phyloP scores from a whole-genome alignment of 768 basidiomycete species.

The Suillus sp. region DNA sequence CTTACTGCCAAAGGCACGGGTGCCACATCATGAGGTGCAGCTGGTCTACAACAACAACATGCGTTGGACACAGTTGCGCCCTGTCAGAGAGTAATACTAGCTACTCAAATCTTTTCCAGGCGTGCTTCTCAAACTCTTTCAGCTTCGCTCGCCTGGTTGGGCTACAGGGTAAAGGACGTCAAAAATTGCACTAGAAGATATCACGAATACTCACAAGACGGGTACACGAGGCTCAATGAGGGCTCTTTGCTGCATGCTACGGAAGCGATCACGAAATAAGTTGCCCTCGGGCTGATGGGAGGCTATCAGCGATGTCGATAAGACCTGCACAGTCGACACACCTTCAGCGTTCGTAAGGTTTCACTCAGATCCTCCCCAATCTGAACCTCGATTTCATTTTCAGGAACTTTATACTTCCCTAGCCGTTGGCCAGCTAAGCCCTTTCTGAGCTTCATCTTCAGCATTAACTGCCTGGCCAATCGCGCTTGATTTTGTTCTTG shows the following conservation, averaged over 20 bases:
- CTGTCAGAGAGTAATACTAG: neutral
- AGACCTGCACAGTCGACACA: constrained; percentile 33
- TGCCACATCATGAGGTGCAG: neutral
- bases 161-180: constrained; percentile 16
- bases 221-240: constrained; percentile 85
- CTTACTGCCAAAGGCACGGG: neutral
- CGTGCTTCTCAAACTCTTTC: constrained; percentile 76
- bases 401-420: constrained; percentile 78
- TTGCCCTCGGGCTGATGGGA: constrained; percentile 86
- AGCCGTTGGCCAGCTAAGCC: constrained; percentile 76
- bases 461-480: constrained; percentile 41
- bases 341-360: constrained; percentile 82
- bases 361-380: constrained; percentile 89
- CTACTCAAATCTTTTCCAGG: constrained; percentile 72
- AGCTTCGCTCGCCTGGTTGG: constrained; percentile 40
- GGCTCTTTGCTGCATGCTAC: constrained; percentile 85
- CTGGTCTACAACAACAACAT: neutral
- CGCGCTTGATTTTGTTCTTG: constrained; percentile 41
- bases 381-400: constrained; percentile 77
- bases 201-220: constrained; percentile 52
- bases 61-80: neutral
- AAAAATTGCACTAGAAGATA: constrained; percentile 28
- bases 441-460: constrained; percentile 52
- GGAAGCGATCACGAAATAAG: constrained; percentile 85
- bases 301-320: neutral